A percentile compares a stretch with the other conserved stretches of the same genome.
phyloP scores from a whole-genome alignment of 2,329 filamentous ascomycete species.

The Monosporascus cannonballus region DNA sequence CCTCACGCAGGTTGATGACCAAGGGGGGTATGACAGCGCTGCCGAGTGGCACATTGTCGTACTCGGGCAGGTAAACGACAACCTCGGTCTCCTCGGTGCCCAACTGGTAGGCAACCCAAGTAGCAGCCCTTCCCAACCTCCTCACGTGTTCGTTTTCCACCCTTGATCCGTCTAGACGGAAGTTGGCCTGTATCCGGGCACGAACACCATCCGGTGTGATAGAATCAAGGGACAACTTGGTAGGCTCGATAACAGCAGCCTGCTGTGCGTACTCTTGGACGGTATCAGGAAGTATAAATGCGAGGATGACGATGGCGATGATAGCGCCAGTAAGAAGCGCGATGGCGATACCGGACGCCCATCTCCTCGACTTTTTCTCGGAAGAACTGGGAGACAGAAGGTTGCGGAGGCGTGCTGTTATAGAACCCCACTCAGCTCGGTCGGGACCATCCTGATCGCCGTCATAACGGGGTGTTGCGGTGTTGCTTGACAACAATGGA shows the following conservation, averaged over 20 bases:
- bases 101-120: conserved; percentile 72
- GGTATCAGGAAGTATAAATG: conserved; percentile 73
- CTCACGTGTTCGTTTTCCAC: conserved; percentile 67
- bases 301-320: conserved; percentile 66
- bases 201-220: conserved; percentile 74
- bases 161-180: conserved; percentile 70
- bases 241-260: conserved; percentile 75
- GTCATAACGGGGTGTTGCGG: conserved; percentile 32
- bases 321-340: conserved; percentile 55
- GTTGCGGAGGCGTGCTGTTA: conserved; percentile 21
- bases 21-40: conserved; percentile 71
- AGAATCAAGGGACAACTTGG: conserved; percentile 76
- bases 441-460: conserved; percentile 28
- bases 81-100: conserved; percentile 69
- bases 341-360: conserved; percentile 76
- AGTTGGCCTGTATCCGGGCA: conserved; percentile 75
- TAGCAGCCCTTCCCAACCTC: conserved; percentile 69
- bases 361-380: conserved; percentile 46
- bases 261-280: conserved; percentile 83
- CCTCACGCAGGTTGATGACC: conserved; percentile 70
- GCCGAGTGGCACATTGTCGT: conserved; percentile 70
- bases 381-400: conserved; percentile 17
- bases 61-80: conserved; percentile 75
- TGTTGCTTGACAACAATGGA: conserved; percentile 40
- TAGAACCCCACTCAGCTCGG: conserved; percentile 23